These are phyloP conservation scores for Diutina scorzettiae DNA, from an alignment of 1,139 yeast genomes.

Conservation along the genomic window DNA sequence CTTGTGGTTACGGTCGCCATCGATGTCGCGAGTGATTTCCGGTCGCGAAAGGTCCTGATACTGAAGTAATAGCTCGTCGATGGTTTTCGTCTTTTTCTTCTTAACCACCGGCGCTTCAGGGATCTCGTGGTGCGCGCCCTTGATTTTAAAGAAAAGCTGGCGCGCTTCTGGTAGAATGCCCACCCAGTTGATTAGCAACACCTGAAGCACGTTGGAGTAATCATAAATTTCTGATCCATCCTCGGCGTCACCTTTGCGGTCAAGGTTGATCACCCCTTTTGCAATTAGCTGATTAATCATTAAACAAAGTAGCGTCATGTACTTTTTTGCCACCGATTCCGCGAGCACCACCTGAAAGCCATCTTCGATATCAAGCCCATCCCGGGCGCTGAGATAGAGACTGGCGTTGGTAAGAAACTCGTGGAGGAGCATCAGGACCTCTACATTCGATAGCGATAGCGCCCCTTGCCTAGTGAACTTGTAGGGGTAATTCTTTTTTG, in stretches of 20 bases:
- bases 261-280: constrained; percentile 31
- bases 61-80: neutral
- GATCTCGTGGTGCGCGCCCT: constrained; percentile 7
- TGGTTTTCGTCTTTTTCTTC: neutral
- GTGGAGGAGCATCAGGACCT: constrained; percentile 54
- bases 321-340: constrained; percentile 34
- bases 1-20: neutral
- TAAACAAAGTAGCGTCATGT: constrained; percentile 44
- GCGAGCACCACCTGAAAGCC: constrained; percentile 25
- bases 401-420: constrained; percentile 50
- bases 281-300: constrained; percentile 43
- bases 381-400: constrained; percentile 20
- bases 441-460: constrained; percentile 41
- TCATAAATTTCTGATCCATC: constrained; percentile 9
- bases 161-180: constrained; percentile 23
- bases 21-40: constrained; percentile 1
- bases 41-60: neutral
- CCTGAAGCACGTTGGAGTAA: constrained; percentile 10
- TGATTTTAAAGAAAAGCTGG: constrained; percentile 23
- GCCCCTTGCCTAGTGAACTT: constrained; percentile 44
- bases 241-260: constrained; percentile 10
- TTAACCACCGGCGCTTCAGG: neutral
- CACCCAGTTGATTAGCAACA: constrained; percentile 10
- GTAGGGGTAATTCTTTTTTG: constrained; percentile 12
- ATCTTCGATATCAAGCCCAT: constrained; percentile 24